Percentiles rank a stretch among this genome's conserved stretches.
These are phyloP conservation scores for Neurospora sp. DNA, from an alignment of 495 filamentous ascomycete genomes.

Conservation along the genomic window DNA sequence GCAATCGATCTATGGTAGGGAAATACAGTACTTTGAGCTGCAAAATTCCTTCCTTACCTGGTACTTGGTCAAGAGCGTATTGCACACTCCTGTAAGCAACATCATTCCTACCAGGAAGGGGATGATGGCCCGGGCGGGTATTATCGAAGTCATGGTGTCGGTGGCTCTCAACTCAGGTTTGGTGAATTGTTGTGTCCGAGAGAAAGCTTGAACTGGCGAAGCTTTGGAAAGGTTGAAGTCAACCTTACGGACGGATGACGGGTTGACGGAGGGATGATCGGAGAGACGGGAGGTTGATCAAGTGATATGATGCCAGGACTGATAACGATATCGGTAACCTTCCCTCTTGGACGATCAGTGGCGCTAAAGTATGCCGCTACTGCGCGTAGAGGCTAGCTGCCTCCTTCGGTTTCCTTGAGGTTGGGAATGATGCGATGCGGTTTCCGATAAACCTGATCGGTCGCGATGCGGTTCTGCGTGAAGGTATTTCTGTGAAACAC, in stretches of 20 bases:
- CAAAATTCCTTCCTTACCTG: slow-evolving; percentile 47
- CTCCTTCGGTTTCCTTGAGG: background rate
- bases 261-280: background rate
- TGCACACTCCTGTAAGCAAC: slow-evolving; percentile 82
- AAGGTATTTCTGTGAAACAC: background rate
- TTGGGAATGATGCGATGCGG: background rate
- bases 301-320: background rate
- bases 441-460: background rate
- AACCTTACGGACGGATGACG: background rate
- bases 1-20: background rate
- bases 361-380: background rate
- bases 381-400: background rate
- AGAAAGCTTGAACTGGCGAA: background rate
- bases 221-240: background rate
- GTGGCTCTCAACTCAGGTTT: background rate
- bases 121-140: slow-evolving; percentile 46
- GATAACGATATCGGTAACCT: background rate
- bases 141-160: slow-evolving; percentile 27
- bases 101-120: slow-evolving; percentile 87
- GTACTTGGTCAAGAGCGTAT: slow-evolving; percentile 93
- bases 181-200: background rate
- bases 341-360: background rate
- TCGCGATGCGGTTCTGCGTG: background rate
- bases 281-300: background rate
- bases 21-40: background rate